Evolutionary conservation across 495 filamentous ascomycete genomes (phyloP).

Genomic region (Apodospora peruviana): DNA sequence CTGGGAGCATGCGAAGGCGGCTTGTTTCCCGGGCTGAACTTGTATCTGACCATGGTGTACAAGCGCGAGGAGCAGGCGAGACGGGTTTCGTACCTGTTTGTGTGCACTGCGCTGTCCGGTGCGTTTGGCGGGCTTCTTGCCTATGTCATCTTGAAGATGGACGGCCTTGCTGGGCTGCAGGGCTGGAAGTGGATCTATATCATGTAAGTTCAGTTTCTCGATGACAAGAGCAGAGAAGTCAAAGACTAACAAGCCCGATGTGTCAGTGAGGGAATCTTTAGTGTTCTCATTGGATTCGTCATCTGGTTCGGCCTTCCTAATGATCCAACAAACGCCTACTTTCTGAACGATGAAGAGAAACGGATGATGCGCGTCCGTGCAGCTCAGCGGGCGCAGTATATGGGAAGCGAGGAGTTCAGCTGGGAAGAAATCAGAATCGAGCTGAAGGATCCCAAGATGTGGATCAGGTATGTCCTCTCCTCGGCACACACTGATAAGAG

Average conservation of each 20-base stretch:
- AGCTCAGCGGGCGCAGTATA: constrained; percentile 27
- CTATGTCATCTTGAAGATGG: constrained; percentile 62
- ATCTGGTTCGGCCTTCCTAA: constrained; percentile 56
- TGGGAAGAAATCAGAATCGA: constrained; percentile 46
- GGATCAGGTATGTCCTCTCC: constrained; percentile 17
- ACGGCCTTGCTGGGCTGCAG: constrained; percentile 54
- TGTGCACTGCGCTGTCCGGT: constrained; percentile 69
- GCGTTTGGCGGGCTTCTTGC: constrained; percentile 77
- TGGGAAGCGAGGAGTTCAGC: constrained; percentile 44
- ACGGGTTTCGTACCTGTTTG: constrained; percentile 71
- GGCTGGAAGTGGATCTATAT: constrained; percentile 80
- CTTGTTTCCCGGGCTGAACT: constrained; percentile 71
- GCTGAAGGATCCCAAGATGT: constrained; percentile 30
- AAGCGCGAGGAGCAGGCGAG: constrained; percentile 40
- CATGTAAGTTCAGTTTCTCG: constrained; percentile 27
- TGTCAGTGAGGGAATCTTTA: constrained; percentile 58
- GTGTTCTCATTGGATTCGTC: constrained; percentile 55
- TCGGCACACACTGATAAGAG: too few relatives aligned
- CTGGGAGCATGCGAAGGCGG: constrained; percentile 57
- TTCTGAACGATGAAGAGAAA: constrained; percentile 45
- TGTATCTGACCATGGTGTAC: constrained; percentile 83
- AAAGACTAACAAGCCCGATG: too few relatives aligned
- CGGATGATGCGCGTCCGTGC: constrained; percentile 45
- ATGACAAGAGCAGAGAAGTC: neutral
- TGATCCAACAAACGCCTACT: constrained; percentile 42